phyloP scores from a whole-genome alignment of 352 stramenopile genomes.

The Aphanomyces cochlioides region DNA sequence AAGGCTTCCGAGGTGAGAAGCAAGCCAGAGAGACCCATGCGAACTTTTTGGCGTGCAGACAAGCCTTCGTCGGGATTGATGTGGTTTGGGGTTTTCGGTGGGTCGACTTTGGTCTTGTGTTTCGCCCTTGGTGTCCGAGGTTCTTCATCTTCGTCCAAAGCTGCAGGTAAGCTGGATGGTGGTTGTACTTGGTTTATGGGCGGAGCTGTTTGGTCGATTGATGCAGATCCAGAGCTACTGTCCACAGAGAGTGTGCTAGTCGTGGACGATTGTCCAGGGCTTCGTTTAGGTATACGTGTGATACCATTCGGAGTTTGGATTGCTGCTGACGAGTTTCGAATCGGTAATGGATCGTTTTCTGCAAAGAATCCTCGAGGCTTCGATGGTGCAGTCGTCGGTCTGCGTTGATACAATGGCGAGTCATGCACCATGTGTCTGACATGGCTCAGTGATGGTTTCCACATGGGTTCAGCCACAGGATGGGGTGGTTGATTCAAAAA shows the following conservation, averaged over 20 bases:
- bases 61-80: constrained; percentile 39
- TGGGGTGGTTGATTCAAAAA: constrained; percentile 13
- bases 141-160: background rate
- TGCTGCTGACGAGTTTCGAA: background rate
- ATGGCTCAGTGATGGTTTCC: background rate
- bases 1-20: constrained; percentile 35
- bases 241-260: constrained; percentile 11
- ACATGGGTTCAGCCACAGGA: background rate
- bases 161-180: constrained; percentile 6
- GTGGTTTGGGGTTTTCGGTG: constrained; percentile 57
- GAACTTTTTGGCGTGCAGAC: constrained; percentile 55
- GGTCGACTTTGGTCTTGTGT: constrained; percentile 36
- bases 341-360: constrained; percentile 18
- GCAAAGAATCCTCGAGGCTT: constrained; percentile 16
- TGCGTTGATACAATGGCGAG: constrained; percentile 18
- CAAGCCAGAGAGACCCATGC: constrained; percentile 50
- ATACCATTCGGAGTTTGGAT: background rate
- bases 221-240: background rate
- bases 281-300: background rate
- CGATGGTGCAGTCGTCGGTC: background rate
- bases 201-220: background rate
- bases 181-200: background rate
- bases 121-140: constrained; percentile 51
- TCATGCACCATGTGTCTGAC: constrained; percentile 1
- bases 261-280: background rate